Evolutionary conservation across 225 moss, liverwort and hornwort genomes (phyloP).

Genomic region (Neckera pumila): DNA sequence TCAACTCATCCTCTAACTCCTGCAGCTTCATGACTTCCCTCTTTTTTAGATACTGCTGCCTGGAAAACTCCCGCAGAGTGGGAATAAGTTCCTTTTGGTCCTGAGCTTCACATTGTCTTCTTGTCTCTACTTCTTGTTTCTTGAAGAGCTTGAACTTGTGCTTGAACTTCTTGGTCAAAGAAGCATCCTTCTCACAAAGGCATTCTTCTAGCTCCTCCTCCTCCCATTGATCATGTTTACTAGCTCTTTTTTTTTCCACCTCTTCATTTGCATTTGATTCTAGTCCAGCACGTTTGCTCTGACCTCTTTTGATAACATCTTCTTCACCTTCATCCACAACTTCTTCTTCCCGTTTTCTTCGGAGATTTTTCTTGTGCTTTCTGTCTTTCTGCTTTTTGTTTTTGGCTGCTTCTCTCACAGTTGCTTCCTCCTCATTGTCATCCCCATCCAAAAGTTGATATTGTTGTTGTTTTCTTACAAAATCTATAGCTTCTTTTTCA

Average conservation of each 20-base stretch:
- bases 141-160: not conserved
- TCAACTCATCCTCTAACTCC: not conserved
- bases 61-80: not conserved
- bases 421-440: not conserved
- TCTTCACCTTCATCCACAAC: not conserved
- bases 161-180: not conserved
- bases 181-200: not conserved
- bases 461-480: not conserved
- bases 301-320: not conserved
- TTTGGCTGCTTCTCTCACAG: not conserved
- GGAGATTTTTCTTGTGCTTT: not conserved
- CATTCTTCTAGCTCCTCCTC: not conserved
- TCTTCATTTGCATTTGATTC: not conserved
- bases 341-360: not conserved
- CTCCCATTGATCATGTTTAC: not conserved
- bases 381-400: not conserved
- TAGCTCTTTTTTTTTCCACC: not conserved
- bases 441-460: not conserved
- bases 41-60: not conserved
- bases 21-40: not conserved
- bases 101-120: not conserved
- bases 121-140: not conserved
- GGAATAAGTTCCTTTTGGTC: not conserved
- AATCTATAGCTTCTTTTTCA: not conserved
- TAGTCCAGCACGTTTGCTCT: rapidly evolving